Percentiles rank a stretch among this genome's conserved stretches.
phyloP scores from a whole-genome alignment of 192 early-diverging fungal species.

The Coemansia aciculifera region DNA sequence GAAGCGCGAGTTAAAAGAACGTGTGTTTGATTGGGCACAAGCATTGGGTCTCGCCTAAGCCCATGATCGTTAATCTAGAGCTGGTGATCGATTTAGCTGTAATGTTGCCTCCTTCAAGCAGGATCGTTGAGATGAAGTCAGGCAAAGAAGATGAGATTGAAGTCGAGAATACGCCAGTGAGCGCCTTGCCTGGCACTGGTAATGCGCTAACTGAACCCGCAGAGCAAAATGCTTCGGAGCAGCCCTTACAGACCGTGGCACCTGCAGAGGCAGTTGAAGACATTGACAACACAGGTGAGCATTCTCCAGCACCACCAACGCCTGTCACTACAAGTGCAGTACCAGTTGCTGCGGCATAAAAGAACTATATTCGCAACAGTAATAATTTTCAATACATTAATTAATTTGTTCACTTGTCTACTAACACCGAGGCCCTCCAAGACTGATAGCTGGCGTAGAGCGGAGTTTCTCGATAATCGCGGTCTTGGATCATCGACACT shows the following conservation, averaged over 20 bases:
- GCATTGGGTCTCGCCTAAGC: not conserved
- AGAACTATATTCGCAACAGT: not conserved
- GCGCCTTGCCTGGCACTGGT: not conserved
- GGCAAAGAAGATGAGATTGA: not conserved
- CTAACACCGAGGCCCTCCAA: slow-evolving; percentile 21
- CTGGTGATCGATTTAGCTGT: not conserved
- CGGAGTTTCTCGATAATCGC: slow-evolving; percentile 30
- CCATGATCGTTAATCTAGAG: not conserved
- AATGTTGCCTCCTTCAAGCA: not conserved
- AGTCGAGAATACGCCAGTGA: not conserved
- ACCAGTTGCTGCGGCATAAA: not conserved
- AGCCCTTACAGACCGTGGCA: not conserved
- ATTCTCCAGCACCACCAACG: not conserved
- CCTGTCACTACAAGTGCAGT: not conserved
- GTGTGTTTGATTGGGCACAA: not conserved
- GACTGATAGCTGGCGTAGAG: slow-evolving; percentile 37
- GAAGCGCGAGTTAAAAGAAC: not conserved
- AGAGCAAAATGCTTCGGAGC: not conserved
- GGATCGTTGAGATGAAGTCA: not conserved
- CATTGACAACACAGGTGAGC: not conserved
- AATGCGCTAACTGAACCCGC: not conserved
- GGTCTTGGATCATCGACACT: slow-evolving; percentile 45
- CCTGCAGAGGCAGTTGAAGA: not conserved
- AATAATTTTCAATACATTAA: not conserved
- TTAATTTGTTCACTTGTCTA: not conserved